phyloP scores from a whole-genome alignment of 169 alveolate genomes.

The Amoebophrya sp. region DNA sequence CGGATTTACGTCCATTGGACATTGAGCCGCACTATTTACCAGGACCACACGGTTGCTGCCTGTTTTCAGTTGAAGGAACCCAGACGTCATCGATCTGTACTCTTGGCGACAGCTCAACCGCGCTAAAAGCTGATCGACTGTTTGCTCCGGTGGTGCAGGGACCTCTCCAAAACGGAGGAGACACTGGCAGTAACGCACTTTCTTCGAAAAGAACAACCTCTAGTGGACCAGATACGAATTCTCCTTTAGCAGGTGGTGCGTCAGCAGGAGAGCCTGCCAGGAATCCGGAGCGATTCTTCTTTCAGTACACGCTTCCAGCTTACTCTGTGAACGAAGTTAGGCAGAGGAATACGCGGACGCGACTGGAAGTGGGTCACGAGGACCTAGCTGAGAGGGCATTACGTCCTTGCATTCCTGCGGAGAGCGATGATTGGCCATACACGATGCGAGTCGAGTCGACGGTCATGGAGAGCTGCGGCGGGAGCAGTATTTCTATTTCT shows the following conservation, averaged over 20 bases:
- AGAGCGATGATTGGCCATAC: background rate
- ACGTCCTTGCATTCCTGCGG: background rate
- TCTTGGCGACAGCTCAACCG: background rate
- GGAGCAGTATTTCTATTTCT: no score
- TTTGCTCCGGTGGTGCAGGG: no score
- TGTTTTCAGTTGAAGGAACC: background rate
- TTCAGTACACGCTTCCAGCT: no score
- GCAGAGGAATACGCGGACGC: no score
- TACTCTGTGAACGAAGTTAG: no score
- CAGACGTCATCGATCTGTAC: background rate
- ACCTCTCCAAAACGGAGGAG: background rate
- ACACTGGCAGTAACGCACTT: no score
- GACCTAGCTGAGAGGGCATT: background rate
- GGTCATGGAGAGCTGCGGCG: background rate
- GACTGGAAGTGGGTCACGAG: background rate
- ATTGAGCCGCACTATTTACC: background rate
- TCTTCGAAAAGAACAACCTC: no score
- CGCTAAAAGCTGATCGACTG: background rate
- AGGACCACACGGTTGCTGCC: background rate
- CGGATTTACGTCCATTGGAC: background rate
- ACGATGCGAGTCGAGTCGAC: background rate
- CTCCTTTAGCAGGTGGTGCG: no score
- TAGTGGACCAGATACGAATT: no score
- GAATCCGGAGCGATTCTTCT: no score
- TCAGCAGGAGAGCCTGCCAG: no score